Evolutionary conservation across 352 stramenopile genomes (phyloP), one percentile per base, ranked within the genome.

Genomic region (Phytophthora cryptogea): DNA sequence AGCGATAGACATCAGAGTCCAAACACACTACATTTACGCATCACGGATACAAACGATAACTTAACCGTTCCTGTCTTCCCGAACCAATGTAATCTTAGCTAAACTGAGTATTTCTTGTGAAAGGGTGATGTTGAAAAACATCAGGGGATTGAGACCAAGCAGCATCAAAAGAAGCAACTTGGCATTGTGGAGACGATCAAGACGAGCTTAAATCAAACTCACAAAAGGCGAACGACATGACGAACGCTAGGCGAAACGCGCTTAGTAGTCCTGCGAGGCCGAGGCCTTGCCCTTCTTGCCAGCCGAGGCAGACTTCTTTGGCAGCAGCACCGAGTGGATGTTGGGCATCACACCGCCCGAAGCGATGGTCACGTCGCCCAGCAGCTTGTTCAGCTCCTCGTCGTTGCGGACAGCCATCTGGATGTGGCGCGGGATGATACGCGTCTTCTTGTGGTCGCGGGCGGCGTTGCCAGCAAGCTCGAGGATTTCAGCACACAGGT

Each of bases 351-450:
- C 95, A 96, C 95, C 95, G 59, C 96, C 96, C 36, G 86, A 86
- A 31, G 96, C 94, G 73, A 98, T 99, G 41, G 95, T 99, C 16
- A 98, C 93, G 52, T 88, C 78, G 56, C 94, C 92, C 2, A 99
- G 73, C 40, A 98, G 76, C 70, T 97, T 97, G 86, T 98, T 98
- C 63, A 98, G 74, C 76, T 98, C 95, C 74, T 98, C 95, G 69
- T 98, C 94, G 59, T 83, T 83, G 48, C 76, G 94, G 5, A 98
- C 87, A 32, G 95, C 94, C 53, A 98, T 83, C 80, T 98, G 96
- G 55, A 98, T 97, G 85, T 99, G 95, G 55, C 95, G 90, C 23
- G 96, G 95, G 43, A 98, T 93, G 70, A 98, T 98, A 72, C 95
- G 86, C 52, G 78, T 89, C 88, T 98, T 98, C 87, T 99, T 98